Base-by-base conservation (phyloP, 2,329 filamentous ascomycete genomes). In the Nothophoma quercina region DNA sequence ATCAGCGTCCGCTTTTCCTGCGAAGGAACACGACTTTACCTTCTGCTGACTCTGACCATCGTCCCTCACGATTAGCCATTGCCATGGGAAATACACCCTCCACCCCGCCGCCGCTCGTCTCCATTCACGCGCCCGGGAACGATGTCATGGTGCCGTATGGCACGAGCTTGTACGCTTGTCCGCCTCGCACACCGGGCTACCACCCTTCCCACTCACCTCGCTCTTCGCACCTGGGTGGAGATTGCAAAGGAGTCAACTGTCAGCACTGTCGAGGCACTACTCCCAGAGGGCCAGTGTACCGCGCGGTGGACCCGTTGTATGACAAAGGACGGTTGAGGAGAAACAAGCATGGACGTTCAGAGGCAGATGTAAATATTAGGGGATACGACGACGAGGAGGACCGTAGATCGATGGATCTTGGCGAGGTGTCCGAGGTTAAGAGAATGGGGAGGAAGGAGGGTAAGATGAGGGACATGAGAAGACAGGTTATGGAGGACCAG, bases 31-130 rank as follows among this genome's bases (percentile, higher is more conserved):
- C n/a, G n/a, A n/a, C n/a, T n/a, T n/a, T n/a, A n/a, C n/a, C n/a
- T n/a, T n/a, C n/a, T n/a, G n/a, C n/a, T n/a, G n/a, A n/a, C n/a
- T n/a, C n/a, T n/a, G n/a, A n/a, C n/a, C n/a, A n/a, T 5, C 35
- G n/a, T 18, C 13, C n/a, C 7, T 16, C 35, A 22, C 10, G 4
- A 36, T 7, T 23, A 7, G 13, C n/a, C n/a, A n/a, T n/a, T n/a
- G n/a, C 8, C 25, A 70, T 70, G 67, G 67, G 66, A 25, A 43
- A 55, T 38, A 36, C 52, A 13, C 54, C 55, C 38, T 69, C 67
- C 13, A 59, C 55, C 9, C 62, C 64, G 4, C 60, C 63, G 3
- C 64, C 66, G 1, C 61, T 69, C 16, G 48, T 70, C 40, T 45
- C 63, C 38, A 54, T 70, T 50, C 40, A 45, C 22, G 64, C 63